A percentile compares a stretch with the other conserved stretches of the same genome.
Conservation (phyloP, 192 early-diverging fungal genomes). For the Backusella morwellensis region DNA sequence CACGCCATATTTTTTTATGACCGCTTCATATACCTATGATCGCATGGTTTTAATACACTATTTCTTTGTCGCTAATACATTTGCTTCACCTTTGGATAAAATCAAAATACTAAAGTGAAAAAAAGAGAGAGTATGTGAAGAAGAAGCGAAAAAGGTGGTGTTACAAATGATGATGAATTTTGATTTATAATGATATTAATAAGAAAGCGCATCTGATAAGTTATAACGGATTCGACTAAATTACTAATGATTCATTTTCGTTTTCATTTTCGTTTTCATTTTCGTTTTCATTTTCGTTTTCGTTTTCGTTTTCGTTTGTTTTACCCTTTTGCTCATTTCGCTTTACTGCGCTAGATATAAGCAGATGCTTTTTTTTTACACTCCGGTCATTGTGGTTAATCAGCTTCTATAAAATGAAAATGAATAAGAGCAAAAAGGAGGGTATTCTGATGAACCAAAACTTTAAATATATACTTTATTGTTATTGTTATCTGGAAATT, state of each 20-base stretch:
- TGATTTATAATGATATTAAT: neutral
- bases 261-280: neutral
- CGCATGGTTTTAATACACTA: neutral
- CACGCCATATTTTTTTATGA: neutral
- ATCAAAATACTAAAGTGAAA: neutral
- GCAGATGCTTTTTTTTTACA: neutral
- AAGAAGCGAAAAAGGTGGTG: neutral
- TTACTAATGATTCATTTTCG: conserved; percentile 3
- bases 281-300: conserved; percentile 3
- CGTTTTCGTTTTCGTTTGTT: neutral
- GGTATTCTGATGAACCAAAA: neutral
- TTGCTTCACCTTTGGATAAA: neutral
- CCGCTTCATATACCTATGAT: neutral
- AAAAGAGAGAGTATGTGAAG: neutral
- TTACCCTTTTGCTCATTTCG: neutral
- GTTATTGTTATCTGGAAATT: neutral
- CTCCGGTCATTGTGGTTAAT: neutral
- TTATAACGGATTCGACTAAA: neutral
- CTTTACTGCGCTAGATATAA: neutral
- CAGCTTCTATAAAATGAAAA: neutral
- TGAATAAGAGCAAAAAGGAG: neutral
- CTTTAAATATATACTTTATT: neutral
- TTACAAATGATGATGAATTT: neutral
- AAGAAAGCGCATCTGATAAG: neutral
- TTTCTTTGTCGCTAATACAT: neutral